Percentiles rank a stretch among this genome's conserved stretches.
Conservation (phyloP, 108 stramenopile species). For the Asterionellopsis glacialis region DNA sequence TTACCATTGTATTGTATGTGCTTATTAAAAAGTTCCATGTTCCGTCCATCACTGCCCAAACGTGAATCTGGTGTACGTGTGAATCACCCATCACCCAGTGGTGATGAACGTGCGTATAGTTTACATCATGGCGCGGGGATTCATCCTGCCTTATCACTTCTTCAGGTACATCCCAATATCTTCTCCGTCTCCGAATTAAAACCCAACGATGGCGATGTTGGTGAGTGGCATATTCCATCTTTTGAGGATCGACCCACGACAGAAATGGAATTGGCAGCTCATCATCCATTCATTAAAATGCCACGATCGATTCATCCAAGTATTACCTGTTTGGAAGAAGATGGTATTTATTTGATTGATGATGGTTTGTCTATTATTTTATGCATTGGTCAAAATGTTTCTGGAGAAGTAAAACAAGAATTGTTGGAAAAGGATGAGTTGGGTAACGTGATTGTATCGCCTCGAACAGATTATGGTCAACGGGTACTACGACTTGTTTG, state of each 20-base stretch:
- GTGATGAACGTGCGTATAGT: conserved; percentile 71
- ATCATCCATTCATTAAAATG: conserved; percentile 40
- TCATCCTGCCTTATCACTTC: conserved; percentile 45
- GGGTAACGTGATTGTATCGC: neutral
- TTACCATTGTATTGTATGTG: conserved; percentile 84
- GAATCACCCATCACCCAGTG: conserved; percentile 46
- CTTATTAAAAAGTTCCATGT: conserved; percentile 58
- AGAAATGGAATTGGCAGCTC: conserved; percentile 26
- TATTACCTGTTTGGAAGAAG: conserved; percentile 45
- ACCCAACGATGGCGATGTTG: conserved; percentile 26
- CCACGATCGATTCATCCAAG: conserved; percentile 47
- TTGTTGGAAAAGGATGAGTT: conserved; percentile 2
- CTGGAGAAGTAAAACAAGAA: conserved; percentile 18
- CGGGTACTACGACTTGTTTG: conserved; percentile 6
- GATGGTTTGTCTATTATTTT: conserved; percentile 48
- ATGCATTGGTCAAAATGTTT: conserved; percentile 46
- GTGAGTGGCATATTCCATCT: conserved; percentile 34
- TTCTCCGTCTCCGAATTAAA: conserved; percentile 21
- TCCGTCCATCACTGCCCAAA: conserved; percentile 39
- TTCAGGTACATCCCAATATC: conserved; percentile 55
- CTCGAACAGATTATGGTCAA: conserved; percentile 4
- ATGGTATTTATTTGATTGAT: conserved; percentile 62
- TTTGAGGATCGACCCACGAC: conserved; percentile 15
- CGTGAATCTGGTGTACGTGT: conserved; percentile 6
- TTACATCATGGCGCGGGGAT: conserved; percentile 43